A percentile compares a stretch with the other conserved stretches of the same genome.
Conservation (phyloP, 495 filamentous ascomycete genomes). For the Tricharina praecox region DNA sequence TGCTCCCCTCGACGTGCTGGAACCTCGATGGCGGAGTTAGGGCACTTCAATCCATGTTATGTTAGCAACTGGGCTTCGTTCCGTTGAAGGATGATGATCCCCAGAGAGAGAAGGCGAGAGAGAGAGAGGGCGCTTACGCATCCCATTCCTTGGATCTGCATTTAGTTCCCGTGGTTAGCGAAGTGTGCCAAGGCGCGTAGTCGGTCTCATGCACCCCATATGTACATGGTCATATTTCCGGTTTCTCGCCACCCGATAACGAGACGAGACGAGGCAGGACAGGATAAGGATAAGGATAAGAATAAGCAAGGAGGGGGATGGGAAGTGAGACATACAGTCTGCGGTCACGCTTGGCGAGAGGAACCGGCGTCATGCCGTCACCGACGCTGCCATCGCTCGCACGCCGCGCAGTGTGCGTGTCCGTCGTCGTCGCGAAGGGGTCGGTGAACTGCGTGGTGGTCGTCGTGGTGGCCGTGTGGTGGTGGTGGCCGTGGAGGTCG, state of each 20-base stretch:
- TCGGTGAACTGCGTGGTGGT: neutral
- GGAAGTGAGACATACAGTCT: neutral
- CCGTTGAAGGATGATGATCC: no score
- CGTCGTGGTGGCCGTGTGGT: neutral
- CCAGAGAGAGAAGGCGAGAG: no score
- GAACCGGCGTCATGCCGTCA: neutral
- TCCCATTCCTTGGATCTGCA: conserved; percentile 9
- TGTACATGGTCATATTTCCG: no score
- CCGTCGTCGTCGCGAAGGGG: neutral
- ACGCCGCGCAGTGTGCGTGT: neutral
- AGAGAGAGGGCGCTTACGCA: conserved; percentile 13
- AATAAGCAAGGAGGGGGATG: neutral
- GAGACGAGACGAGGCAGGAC: neutral
- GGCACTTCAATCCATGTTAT: neutral
- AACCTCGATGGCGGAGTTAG: conserved; percentile 22
- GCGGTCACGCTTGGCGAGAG: neutral
- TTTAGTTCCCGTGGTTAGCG: conserved; percentile 5
- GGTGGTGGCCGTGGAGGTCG: no score
- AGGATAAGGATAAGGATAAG: neutral
- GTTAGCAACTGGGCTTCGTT: conserved; percentile 9
- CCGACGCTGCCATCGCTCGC: neutral
- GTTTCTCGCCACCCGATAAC: no score
- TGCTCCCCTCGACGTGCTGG: conserved; percentile 20
- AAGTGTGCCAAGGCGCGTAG: no score
- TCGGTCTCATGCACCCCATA: no score